These are phyloP conservation scores for Melanopsichium pennsylvanicum DNA, from an alignment of 1,284 basidiomycete species.

Conservation along the genomic window DNA sequence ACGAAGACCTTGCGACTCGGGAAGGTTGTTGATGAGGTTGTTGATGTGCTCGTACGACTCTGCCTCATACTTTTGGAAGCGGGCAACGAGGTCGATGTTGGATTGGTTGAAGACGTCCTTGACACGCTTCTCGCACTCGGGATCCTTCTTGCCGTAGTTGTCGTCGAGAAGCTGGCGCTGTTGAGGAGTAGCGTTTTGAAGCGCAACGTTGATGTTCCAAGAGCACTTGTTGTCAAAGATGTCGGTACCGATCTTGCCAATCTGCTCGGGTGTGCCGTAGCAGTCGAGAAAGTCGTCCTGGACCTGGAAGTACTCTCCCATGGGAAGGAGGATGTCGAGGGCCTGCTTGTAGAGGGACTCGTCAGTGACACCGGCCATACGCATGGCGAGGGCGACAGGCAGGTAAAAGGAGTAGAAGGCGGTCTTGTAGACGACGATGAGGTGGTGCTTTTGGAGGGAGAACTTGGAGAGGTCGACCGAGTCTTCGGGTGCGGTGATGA, in stretches of 20 bases:
- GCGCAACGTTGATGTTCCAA: conserved; percentile 92
- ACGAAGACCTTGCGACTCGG: conserved; percentile 70
- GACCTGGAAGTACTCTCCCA: conserved; percentile 98
- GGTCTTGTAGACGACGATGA: conserved; percentile 97
- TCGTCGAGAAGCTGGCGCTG: conserved; percentile 72
- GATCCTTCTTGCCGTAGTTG: conserved; percentile 87
- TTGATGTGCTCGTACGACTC: conserved; percentile 72
- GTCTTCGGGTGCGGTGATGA: conserved; percentile 93
- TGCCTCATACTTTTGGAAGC: conserved; percentile 82
- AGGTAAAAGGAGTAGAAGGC: conserved; percentile 99
- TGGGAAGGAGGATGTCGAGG: conserved; percentile 83
- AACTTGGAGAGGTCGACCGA: conserved; percentile 86
- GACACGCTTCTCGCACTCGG: conserved; percentile 74
- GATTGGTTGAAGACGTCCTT: conserved; percentile 81
- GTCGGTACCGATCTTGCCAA: conserved; percentile 97
- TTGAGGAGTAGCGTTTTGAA: conserved; percentile 74
- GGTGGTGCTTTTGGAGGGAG: conserved; percentile 82
- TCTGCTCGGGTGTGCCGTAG: conserved; percentile 85
- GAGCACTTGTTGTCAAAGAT: conserved; percentile 99
- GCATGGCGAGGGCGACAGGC: conserved; percentile 92
- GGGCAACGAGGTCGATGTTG: conserved; percentile 71
- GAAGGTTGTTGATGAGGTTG: conserved; percentile 58
- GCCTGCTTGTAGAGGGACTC: conserved; percentile 80
- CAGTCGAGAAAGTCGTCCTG: conserved; percentile 98
- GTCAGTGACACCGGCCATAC: conserved; percentile 76